phyloP scores from a whole-genome alignment of 106 monocot genomes.

The Acorus calamus region DNA sequence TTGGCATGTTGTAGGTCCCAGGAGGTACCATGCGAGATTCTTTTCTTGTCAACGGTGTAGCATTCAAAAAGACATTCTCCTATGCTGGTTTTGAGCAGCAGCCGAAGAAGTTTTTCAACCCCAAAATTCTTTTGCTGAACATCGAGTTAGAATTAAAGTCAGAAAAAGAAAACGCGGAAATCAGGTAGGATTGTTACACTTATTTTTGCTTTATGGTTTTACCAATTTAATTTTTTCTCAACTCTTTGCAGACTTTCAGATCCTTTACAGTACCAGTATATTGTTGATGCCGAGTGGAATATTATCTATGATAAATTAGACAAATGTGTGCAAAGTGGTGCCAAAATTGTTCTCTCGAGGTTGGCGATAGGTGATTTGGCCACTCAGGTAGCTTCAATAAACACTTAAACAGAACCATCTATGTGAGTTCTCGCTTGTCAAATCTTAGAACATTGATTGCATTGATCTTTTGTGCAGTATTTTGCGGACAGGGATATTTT shows the following conservation, averaged over 20 bases:
- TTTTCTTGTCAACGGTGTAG: slow-evolving; percentile 96
- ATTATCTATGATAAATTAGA: slow-evolving; percentile 99
- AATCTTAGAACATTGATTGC: too few relatives aligned
- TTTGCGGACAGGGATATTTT: slow-evolving; percentile 99
- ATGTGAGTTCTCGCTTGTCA: too few relatives aligned
- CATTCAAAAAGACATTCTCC: slow-evolving; percentile 99
- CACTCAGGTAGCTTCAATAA: slow-evolving; percentile 52
- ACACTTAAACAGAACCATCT: too few relatives aligned
- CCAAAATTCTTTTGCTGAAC: slow-evolving; percentile 88
- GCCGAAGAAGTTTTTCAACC: slow-evolving; percentile 91
- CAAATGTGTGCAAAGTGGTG: slow-evolving; percentile 92
- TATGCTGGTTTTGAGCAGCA: slow-evolving; percentile 99
- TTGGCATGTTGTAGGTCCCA: slow-evolving; percentile 44
- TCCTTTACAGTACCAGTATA: slow-evolving; percentile 94
- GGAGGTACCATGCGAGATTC: slow-evolving; percentile 98
- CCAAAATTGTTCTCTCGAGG: slow-evolving; percentile 85
- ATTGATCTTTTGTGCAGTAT: slow-evolving; percentile 40
- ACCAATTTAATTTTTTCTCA: not conserved
- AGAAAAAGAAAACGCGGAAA: slow-evolving; percentile 99
- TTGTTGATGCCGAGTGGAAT: slow-evolving; percentile 99
- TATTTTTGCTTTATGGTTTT: not conserved
- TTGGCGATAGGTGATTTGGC: slow-evolving; percentile 99
- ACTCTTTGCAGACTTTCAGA: slow-evolving; percentile 58
- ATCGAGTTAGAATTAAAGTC: slow-evolving; percentile 97
- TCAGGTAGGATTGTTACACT: slow-evolving; percentile 40